A percentile compares a stretch with the other conserved stretches of the same genome.
Conservation (phyloP, 2,329 filamentous ascomycete species). For the Penicillium thymicola region DNA sequence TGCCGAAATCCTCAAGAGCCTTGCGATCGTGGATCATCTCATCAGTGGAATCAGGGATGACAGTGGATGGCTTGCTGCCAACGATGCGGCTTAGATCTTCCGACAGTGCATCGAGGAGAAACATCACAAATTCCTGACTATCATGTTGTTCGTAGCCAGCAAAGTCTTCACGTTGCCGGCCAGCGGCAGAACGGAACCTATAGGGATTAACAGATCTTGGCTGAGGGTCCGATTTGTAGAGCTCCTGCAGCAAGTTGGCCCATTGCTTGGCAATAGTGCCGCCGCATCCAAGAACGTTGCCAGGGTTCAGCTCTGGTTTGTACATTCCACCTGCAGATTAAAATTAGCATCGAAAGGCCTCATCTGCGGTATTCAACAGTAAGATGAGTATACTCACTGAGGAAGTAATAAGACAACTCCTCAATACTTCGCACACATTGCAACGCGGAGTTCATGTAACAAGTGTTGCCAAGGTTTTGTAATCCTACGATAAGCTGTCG, state of each 20-base stretch:
- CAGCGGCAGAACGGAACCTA: conserved; percentile 78
- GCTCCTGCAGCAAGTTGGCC: conserved; percentile 67
- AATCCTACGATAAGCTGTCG: conserved; percentile 74
- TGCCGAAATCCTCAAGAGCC: conserved; percentile 79
- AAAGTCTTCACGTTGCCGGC: conserved; percentile 77
- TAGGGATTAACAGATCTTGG: conserved; percentile 70
- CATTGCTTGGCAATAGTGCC: conserved; percentile 87
- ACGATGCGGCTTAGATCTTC: conserved; percentile 86
- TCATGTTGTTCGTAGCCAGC: conserved; percentile 96
- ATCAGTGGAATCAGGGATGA: conserved; percentile 96
- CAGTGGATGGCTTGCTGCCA: conserved; percentile 92
- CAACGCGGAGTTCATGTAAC: conserved; percentile 97
- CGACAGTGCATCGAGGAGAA: conserved; percentile 88
- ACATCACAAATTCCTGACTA: conserved; percentile 94
- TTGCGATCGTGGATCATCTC: conserved; percentile 83
- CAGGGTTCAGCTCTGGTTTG: conserved; percentile 75
- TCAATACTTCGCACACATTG: conserved; percentile 93
- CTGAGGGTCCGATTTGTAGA: conserved; percentile 65
- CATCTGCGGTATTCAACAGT: neutral
- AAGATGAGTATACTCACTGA: conserved; percentile 43
- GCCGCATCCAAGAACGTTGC: conserved; percentile 80
- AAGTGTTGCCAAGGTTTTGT: conserved; percentile 91
- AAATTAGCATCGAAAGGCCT: conserved; percentile 10
- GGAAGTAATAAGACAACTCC: conserved; percentile 88
- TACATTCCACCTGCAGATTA: conserved; percentile 56